Base-by-base conservation (phyloP, 2,329 filamentous ascomycete genomes). In the Microdochium bolleyi region DNA sequence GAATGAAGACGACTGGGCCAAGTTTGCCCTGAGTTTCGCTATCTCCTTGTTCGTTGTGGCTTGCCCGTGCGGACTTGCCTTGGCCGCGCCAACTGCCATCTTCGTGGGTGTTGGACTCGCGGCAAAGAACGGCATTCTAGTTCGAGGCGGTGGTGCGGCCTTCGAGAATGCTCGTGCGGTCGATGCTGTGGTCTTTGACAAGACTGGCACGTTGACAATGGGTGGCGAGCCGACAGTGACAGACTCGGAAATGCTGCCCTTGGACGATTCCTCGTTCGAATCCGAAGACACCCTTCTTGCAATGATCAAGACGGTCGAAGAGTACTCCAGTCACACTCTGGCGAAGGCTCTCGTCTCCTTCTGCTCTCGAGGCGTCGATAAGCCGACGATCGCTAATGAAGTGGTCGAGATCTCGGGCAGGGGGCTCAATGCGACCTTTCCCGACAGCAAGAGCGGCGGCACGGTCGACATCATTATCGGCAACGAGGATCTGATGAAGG, bases 1-100 rank as follows among this genome's bases (percentile, higher is more conserved):
- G 72, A 76, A 16, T 69, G 73, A 1, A 84, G 84, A n/a, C 24
- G 81, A 84, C 10, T 88, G 84, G 81, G 77, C 81, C 0, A 78
- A 85, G 1, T 92, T 89, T 74, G 85, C 87, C 2, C 76, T 94
- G 48, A 84, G 89, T 57, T 94, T 92, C 61, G 87, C 89, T 16
- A 92, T 95, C 60, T 82, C 89, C 7, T 89, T 94, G 13, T 94
- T 95, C 59, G 88, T 95, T 32, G 85, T 95, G 25, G 89, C 89
- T 2, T 95, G 89, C 62, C 89, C 89, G 1, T 95, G 89, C 62
- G 89, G 89, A 2, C 77, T 95, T 14, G 89, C 86, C 1, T 80
- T 95, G 8, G 89, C 89, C n/a, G 89, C 89, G 0, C 89, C 89
- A 1, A 95, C 89, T 0, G 89, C 89, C 51, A 81, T 95, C 32